These are phyloP conservation scores for Solanum lycopersicoides DNA, from an alignment of 257 asterid species.

Conservation along the genomic window DNA sequence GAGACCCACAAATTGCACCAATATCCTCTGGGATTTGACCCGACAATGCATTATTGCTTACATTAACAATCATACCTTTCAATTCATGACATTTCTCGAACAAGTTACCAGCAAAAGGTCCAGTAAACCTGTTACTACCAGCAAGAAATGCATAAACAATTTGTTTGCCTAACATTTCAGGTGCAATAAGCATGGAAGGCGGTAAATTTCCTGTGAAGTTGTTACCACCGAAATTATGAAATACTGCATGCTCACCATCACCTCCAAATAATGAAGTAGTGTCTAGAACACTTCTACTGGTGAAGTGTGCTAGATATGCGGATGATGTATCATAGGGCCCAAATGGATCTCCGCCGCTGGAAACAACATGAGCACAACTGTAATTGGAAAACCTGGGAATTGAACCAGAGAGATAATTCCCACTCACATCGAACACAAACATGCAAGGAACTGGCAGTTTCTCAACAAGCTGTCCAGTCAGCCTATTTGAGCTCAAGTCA, in stretches of 20 bases:
- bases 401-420: conserved; percentile 56
- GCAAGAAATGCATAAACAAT: conserved; percentile 72
- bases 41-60: conserved; percentile 45
- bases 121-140: conserved; percentile 62
- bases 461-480: conserved; percentile 50
- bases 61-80: conserved; percentile 50
- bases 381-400: conserved; percentile 47
- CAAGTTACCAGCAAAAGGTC: conserved; percentile 44
- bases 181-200: conserved; percentile 49
- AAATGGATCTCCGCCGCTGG: conserved; percentile 6
- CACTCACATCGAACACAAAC: conserved; percentile 71
- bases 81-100: conserved; percentile 56
- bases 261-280: conserved; percentile 25
- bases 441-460: conserved; percentile 78
- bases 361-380: conserved; percentile 28
- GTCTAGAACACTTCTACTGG: conserved; percentile 29
- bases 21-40: conserved; percentile 60
- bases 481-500: conserved; percentile 68
- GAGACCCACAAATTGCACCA: conserved; percentile 38
- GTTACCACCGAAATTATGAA: conserved; percentile 70
- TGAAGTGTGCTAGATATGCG: conserved; percentile 43
- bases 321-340: conserved; percentile 39
- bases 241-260: conserved; percentile 26
- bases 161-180: conserved; percentile 35
- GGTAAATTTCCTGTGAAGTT: conserved; percentile 46